phyloP scores from a whole-genome alignment of 306 rosid species.

The Heteromeles arbutifolia region DNA sequence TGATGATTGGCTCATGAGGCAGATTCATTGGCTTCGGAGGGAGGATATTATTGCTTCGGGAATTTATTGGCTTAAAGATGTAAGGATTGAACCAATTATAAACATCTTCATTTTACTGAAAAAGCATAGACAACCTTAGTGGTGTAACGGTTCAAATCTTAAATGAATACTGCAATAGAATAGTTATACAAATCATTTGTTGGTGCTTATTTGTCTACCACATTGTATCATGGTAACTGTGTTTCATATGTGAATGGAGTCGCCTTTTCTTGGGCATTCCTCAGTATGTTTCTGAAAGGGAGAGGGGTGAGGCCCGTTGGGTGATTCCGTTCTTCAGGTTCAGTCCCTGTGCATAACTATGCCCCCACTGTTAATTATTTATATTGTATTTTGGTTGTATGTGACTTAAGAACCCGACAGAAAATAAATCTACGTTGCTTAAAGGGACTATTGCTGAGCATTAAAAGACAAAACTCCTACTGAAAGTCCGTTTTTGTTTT shows the following conservation, averaged over 20 bases:
- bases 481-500: neutral
- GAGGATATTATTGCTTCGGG: conserved; percentile 75
- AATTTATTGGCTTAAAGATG: conserved; percentile 92
- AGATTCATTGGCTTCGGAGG: conserved; percentile 78
- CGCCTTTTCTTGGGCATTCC: neutral
- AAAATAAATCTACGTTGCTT: neutral
- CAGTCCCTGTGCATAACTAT: neutral
- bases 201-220: neutral
- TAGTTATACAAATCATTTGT: neutral
- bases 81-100: conserved; percentile 39
- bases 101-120: conserved; percentile 5
- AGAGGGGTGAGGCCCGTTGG: neutral
- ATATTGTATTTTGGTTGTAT: neutral
- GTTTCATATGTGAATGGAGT: neutral
- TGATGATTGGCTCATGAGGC: conserved; percentile 88
- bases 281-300: neutral
- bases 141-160: neutral
- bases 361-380: neutral
- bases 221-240: neutral
- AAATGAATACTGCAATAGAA: neutral
- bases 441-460: neutral
- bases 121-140: conserved; percentile 12
- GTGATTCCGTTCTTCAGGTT: neutral
- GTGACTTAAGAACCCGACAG: neutral
- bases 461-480: neutral